Evolutionary conservation across 1,284 basidiomycete species (phyloP).

Genomic region (Schizopora paradoxa): DNA sequence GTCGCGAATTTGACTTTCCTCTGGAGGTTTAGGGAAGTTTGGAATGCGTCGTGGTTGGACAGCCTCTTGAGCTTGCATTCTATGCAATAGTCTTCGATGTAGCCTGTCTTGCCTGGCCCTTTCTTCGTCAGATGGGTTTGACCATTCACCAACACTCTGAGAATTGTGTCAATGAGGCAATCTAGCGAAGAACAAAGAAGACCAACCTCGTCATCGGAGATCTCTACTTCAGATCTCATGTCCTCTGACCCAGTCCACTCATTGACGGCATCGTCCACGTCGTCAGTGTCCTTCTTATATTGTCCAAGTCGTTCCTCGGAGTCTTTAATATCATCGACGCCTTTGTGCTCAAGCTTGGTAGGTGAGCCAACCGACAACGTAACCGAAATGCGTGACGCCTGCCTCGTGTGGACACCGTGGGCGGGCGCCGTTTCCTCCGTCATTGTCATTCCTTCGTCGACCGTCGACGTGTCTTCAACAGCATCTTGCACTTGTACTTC

Average conservation of each 20-base stretch:
- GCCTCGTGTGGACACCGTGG: conserved; percentile 15
- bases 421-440: no score
- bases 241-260: conserved; percentile 84
- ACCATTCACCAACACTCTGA: conserved; percentile 81
- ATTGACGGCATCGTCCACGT: conserved; percentile 41
- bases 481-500: conserved; percentile 5
- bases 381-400: conserved; percentile 19
- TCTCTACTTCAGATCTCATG: conserved; percentile 38
- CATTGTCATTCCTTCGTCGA: not conserved
- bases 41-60: conserved; percentile 63
- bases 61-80: conserved; percentile 36
- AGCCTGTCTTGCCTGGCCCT: conserved; percentile 61
- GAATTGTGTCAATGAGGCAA: not conserved
- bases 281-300: conserved; percentile 21
- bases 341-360: conserved; percentile 9
- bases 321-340: conserved; percentile 8
- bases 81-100: conserved; percentile 53
- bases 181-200: not conserved
- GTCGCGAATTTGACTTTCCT: conserved; percentile 33
- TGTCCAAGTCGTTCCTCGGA: conserved; percentile 4
- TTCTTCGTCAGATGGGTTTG: conserved; percentile 85
- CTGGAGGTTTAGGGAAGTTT: conserved; percentile 71
- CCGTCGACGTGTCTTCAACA: not conserved
- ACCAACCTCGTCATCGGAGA: conserved; percentile 46
- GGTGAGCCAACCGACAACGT: conserved; percentile 16